These are phyloP conservation scores for Globisporangium lucens DNA, from an alignment of 352 stramenopile species.

Conservation along the genomic window DNA sequence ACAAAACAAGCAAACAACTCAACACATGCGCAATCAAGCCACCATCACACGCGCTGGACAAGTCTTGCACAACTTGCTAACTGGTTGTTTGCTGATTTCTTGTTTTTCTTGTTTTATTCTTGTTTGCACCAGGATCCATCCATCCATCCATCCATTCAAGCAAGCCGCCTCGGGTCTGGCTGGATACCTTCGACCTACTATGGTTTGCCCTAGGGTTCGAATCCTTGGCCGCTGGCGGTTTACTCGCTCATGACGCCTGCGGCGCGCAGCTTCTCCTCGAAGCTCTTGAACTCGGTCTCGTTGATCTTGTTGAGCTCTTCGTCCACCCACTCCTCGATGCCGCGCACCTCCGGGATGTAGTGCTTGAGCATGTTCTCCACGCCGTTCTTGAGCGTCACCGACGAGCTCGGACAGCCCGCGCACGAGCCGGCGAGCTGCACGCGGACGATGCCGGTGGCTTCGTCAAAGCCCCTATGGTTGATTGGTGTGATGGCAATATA, in stretches of 20 bases:
- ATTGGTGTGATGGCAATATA: neutral
- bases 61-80: neutral
- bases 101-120: constrained; percentile 1
- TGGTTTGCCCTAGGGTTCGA: too few relatives aligned
- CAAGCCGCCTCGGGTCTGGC: neutral
- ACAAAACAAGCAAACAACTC: neutral
- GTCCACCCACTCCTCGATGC: constrained; percentile 79
- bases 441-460: constrained; percentile 89
- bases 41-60: neutral
- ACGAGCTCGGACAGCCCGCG: constrained; percentile 96
- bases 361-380: constrained; percentile 99
- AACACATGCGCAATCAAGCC: neutral
- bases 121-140: neutral
- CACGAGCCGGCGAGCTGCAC: constrained; percentile 95
- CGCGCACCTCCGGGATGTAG: constrained; percentile 98
- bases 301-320: constrained; percentile 76
- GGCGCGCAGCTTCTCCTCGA: constrained; percentile 80
- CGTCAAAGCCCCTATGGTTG: constrained; percentile 82
- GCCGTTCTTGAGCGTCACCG: constrained; percentile 98
- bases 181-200: neutral
- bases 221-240: neutral
- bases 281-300: constrained; percentile 77
- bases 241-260: constrained; percentile 80
- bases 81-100: neutral
- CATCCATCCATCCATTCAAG: neutral